Base-by-base conservation (phyloP, 106 monocot species). In the Apostasia shenzhenica region DNA sequence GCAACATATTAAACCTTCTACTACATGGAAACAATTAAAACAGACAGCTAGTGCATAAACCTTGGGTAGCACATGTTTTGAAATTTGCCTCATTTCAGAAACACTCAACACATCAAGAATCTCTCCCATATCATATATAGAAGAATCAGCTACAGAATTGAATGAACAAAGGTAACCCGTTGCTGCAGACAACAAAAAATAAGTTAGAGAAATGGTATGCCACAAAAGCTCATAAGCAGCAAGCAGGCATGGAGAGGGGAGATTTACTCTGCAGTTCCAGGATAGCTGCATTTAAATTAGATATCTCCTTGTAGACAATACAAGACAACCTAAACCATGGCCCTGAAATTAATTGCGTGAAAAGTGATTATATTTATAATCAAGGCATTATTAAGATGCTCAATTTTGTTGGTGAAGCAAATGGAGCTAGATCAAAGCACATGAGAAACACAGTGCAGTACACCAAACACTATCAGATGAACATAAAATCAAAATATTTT, bases 271-370 rank as follows among this genome's bases (percentile, higher is more conserved):
- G 80, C 64, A 97, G 72, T 79, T 92, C 89, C 70, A 85, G 75
- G 61, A 81, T 68, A 79, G 86, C 89, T 67, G 67, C 71, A 40
- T 70, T 43, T 63, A 75, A 67, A 87, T 97, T 84, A 46, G 68
- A 55, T 69, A 97, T 84, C 63, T 97, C 97, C 9, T 80, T 38
- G 58, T 92, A 97, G 41, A 75, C 79, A 52, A 97, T 84, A 71
- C 73, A 77, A 52, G 82, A 83, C 67, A 85, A 74, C 45, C 89
- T 78, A 80, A 97, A 97, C 97, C 92, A 97, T 69, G 92, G 92
- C 10, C 97, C 97, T 97, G 61, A 7, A 73, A 39, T 6, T 73
- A 53, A 66, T 14, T 39, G 48, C 45, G 48, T n/a, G 64, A 47
- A 45, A 10, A 48, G 8, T 8, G 41, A 46, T 47, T 47, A 64